Percentiles rank a stretch among this genome's conserved stretches.
Evolutionary conservation across 2,329 filamentous ascomycete genomes (phyloP).

Genomic region (Annulohypoxylon truncatum): DNA sequence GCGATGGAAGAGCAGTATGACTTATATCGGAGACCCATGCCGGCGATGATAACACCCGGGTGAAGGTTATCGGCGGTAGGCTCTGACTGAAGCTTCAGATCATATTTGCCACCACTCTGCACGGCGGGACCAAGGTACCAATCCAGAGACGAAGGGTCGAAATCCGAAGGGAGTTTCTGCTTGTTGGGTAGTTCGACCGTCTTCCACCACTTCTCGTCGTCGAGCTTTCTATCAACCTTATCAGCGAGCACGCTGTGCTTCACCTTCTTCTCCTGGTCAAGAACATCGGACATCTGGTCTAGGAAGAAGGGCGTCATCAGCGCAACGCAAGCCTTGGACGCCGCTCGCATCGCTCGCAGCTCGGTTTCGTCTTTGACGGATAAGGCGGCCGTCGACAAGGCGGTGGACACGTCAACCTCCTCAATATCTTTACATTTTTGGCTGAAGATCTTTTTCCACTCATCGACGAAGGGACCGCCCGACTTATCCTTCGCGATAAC

Average conservation of each 20-base stretch:
- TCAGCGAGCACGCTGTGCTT: constrained; percentile 88
- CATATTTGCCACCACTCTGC: constrained; percentile 96
- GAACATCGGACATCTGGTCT: constrained; percentile 95
- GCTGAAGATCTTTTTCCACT: constrained; percentile 88
- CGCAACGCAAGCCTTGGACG: constrained; percentile 92
- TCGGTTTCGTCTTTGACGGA: constrained; percentile 96
- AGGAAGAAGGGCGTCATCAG: constrained; percentile 97
- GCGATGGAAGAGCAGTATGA: constrained; percentile 94
- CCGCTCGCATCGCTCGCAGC: constrained; percentile 91
- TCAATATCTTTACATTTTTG: constrained; percentile 87
- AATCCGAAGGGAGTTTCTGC: constrained; percentile 83
- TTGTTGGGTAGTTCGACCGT: constrained; percentile 75
- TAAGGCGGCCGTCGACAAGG: constrained; percentile 85
- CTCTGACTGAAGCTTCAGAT: constrained; percentile 82
- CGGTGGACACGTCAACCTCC: constrained; percentile 85
- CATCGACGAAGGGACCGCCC: constrained; percentile 89
- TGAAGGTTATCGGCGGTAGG: constrained; percentile 86
- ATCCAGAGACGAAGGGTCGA: constrained; percentile 89
- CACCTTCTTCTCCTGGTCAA: constrained; percentile 97
- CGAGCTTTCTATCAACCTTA: constrained; percentile 90
- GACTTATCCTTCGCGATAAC: constrained; percentile 86
- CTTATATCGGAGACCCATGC: constrained; percentile 92
- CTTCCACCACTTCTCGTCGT: constrained; percentile 94
- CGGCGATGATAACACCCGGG: constrained; percentile 92
- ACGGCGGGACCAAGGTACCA: constrained; percentile 93